Conservation (phyloP, 2,329 filamentous ascomycete genomes). For the Teratosphaeriaceae sp. region DNA sequence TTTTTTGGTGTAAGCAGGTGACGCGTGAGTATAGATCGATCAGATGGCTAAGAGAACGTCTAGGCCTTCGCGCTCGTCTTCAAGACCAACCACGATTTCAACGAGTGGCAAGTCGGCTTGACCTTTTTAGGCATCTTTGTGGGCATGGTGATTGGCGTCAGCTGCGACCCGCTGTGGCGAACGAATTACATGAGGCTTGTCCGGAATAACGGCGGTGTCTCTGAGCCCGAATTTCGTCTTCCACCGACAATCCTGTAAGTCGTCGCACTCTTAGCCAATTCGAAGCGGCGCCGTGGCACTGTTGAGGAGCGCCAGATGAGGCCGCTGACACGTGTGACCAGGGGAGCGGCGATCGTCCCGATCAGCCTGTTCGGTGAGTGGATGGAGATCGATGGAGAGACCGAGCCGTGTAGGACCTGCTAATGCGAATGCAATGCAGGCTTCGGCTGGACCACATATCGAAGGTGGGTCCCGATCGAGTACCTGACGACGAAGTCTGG, state of each 20-base stretch:
- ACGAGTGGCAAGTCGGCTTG: conserved; percentile 71
- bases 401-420: conserved; percentile 14
- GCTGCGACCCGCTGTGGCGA: conserved; percentile 60
- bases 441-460: conserved; percentile 80
- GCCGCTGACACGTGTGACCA: conserved; percentile 17
- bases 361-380: conserved; percentile 67
- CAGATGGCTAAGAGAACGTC: conserved; percentile 7
- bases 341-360: conserved; percentile 70
- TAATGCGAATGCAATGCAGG: conserved; percentile 32
- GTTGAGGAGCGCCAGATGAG: conserved; percentile 36
- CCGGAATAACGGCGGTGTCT: conserved; percentile 48
- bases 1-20: conserved; percentile 65
- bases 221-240: conserved; percentile 82
- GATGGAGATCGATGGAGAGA: conserved; percentile 4
- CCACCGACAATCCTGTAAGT: conserved; percentile 50
- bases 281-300: no score
- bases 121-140: conserved; percentile 58
- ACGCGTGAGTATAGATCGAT: background rate
- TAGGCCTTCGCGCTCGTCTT: conserved; percentile 76
- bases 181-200: conserved; percentile 54
- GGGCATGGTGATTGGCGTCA: conserved; percentile 60
- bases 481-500: background rate
- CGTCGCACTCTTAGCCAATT: no score
- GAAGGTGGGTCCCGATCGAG: conserved; percentile 51
- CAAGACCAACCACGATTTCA: conserved; percentile 64